Conservation (phyloP, 2,329 filamentous ascomycete genomes). For the Pseudopyrenochaeta lycopersici region DNA sequence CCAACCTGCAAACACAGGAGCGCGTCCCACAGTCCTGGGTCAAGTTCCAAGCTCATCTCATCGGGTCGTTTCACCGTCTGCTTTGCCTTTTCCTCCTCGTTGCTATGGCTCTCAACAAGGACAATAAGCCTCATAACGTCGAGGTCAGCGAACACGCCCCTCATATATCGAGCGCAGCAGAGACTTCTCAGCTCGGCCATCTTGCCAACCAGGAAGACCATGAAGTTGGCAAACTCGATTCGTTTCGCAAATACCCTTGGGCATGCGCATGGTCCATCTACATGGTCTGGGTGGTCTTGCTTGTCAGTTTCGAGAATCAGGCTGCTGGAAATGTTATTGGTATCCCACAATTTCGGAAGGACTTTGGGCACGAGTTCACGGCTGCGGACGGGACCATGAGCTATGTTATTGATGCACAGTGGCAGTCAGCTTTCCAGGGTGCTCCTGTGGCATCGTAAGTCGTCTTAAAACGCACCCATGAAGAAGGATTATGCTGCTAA, state of each 20-base stretch:
- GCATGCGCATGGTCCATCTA: constrained; percentile 51
- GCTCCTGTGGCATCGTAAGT: constrained; percentile 53
- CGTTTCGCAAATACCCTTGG: constrained; percentile 37
- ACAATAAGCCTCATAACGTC: constrained; percentile 14
- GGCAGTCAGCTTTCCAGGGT: constrained; percentile 57
- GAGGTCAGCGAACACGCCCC: constrained; percentile 24
- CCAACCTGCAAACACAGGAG: not conserved
- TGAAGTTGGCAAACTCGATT: constrained; percentile 31
- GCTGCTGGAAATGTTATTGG: constrained; percentile 53
- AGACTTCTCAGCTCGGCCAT: constrained; percentile 22
- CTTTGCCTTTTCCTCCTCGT: not conserved
- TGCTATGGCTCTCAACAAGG: constrained; percentile 6
- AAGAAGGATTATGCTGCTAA: not conserved
- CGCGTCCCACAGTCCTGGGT: not conserved
- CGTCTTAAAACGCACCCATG: not conserved
- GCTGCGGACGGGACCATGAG: constrained; percentile 36
- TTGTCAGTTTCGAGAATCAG: constrained; percentile 55
- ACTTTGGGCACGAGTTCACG: constrained; percentile 51
- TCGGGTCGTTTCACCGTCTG: not conserved
- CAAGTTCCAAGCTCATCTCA: not conserved
- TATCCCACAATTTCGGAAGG: constrained; percentile 57
- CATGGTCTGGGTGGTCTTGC: constrained; percentile 52
- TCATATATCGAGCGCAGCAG: not conserved
- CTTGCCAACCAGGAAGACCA: constrained; percentile 33
- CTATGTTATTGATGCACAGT: constrained; percentile 54